phyloP scores from a whole-genome alignment of 1,284 basidiomycete species.

The Austroboletus niveus region DNA sequence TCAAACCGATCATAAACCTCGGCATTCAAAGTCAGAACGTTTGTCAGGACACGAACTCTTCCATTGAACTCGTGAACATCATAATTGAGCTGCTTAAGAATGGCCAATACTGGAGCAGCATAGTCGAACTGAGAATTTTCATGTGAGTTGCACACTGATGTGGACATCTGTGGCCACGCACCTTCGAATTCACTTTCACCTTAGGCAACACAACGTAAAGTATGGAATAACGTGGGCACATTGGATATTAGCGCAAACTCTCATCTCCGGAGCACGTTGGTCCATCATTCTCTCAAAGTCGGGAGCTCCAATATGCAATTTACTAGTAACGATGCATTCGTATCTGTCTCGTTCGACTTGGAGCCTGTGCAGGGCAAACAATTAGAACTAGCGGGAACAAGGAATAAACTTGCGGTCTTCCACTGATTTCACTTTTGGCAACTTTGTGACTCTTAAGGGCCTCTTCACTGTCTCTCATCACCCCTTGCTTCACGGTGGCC shows the following conservation, averaged over 20 bases:
- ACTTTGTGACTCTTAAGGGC: neutral
- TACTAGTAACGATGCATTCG: neutral
- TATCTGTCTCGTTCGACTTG: neutral
- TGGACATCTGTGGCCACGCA: no score
- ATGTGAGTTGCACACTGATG: neutral
- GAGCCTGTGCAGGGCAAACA: neutral
- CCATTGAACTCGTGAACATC: neutral
- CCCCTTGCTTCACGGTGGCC: no score
- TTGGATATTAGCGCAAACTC: neutral
- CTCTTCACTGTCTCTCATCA: neutral
- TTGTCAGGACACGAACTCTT: conserved; percentile 3
- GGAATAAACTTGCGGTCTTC: neutral
- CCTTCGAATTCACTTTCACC: no score
- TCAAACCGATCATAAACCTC: neutral
- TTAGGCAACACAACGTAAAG: no score
- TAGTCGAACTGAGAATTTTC: conserved; percentile 1
- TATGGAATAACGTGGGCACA: no score
- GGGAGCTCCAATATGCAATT: neutral
- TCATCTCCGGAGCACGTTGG: neutral
- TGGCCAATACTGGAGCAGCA: neutral
- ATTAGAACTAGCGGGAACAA: neutral
- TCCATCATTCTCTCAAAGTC: no score
- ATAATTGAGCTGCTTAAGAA: conserved; percentile 1
- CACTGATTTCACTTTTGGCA: neutral
- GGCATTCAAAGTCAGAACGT: neutral